A percentile compares a stretch with the other conserved stretches of the same genome.
Evolutionary conservation across 2,329 filamentous ascomycete genomes (phyloP).

Genomic region (Neopestalotiopsis clavispora): DNA sequence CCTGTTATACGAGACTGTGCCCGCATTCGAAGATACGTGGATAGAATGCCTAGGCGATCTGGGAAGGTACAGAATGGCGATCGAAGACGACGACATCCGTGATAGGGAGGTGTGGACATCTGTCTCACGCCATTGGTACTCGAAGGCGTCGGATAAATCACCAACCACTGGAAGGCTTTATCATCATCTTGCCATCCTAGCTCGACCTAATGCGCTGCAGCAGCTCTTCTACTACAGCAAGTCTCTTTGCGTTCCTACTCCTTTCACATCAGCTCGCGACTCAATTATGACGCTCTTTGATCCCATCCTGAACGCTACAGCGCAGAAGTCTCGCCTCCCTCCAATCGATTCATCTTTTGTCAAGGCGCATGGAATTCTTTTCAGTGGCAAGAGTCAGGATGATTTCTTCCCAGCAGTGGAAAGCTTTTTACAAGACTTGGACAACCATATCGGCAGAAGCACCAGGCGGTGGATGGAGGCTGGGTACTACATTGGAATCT

Average conservation of each 20-base stretch:
- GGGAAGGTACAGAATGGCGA: slow-evolving; percentile 66
- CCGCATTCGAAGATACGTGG: slow-evolving; percentile 86
- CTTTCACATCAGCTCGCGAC: slow-evolving; percentile 71
- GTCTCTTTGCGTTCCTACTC: slow-evolving; percentile 69
- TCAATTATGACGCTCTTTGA: slow-evolving; percentile 74
- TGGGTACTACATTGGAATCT: slow-evolving; percentile 58
- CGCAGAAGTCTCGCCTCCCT: slow-evolving; percentile 40
- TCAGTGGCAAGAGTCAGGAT: slow-evolving; percentile 54
- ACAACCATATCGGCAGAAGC: slow-evolving; percentile 59
- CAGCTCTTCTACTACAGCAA: slow-evolving; percentile 77
- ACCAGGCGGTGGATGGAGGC: slow-evolving; percentile 57
- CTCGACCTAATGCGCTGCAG: slow-evolving; percentile 69
- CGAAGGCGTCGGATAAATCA: slow-evolving; percentile 76
- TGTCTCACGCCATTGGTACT: slow-evolving; percentile 84
- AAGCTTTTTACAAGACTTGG: slow-evolving; percentile 59
- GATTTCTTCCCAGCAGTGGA: slow-evolving; percentile 48
- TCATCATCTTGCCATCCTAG: slow-evolving; percentile 84
- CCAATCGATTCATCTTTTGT: slow-evolving; percentile 66
- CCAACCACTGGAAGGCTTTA: slow-evolving; percentile 81
- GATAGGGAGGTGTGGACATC: slow-evolving; percentile 83
- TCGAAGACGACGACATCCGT: slow-evolving; percentile 79
- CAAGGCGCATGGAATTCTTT: slow-evolving; percentile 67
- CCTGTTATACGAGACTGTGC: slow-evolving; percentile 82
- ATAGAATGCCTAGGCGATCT: slow-evolving; percentile 91
- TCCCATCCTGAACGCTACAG: slow-evolving; percentile 49